Percentiles rank a stretch among this genome's conserved stretches.
Evolutionary conservation across 169 alveolate genomes (phyloP).

Genomic region (Plasmodium malariae): DNA sequence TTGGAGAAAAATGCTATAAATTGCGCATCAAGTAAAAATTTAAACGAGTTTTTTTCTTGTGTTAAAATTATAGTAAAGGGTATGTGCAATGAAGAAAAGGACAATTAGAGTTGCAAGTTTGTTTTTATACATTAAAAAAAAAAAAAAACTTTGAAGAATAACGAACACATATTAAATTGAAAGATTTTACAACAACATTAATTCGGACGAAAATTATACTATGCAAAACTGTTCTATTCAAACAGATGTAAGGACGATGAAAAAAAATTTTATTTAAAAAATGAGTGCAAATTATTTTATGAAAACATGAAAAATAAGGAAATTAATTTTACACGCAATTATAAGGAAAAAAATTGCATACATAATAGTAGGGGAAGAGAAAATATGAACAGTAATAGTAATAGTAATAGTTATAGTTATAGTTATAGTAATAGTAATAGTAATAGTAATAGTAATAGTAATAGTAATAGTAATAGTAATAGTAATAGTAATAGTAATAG

Average conservation of each 20-base stretch:
- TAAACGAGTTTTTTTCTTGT: background rate
- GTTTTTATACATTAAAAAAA: background rate
- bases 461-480: background rate
- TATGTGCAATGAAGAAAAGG: background rate
- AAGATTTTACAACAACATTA: background rate
- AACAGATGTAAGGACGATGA: conserved; percentile 12
- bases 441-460: background rate
- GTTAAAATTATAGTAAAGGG: background rate
- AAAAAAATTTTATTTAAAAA: conserved; percentile 5
- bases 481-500: background rate
- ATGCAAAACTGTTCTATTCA: background rate
- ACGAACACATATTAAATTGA: background rate
- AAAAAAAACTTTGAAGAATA: background rate
- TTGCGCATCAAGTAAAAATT: background rate
- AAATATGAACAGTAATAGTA: background rate
- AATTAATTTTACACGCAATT: conserved; percentile 5
- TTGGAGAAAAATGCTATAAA: background rate
- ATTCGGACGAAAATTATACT: background rate
- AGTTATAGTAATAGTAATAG: background rate
- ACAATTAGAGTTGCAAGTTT: too few relatives aligned
- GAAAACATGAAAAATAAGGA: conserved; percentile 7
- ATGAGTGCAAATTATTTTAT: background rate
- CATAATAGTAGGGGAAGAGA: background rate
- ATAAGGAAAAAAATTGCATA: background rate
- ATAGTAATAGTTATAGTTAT: too few relatives aligned